A percentile compares a stretch with the other conserved stretches of the same genome.
These are phyloP conservation scores for Candida tetrigidarum DNA, from an alignment of 1,139 yeast genomes.

Conservation along the genomic window DNA sequence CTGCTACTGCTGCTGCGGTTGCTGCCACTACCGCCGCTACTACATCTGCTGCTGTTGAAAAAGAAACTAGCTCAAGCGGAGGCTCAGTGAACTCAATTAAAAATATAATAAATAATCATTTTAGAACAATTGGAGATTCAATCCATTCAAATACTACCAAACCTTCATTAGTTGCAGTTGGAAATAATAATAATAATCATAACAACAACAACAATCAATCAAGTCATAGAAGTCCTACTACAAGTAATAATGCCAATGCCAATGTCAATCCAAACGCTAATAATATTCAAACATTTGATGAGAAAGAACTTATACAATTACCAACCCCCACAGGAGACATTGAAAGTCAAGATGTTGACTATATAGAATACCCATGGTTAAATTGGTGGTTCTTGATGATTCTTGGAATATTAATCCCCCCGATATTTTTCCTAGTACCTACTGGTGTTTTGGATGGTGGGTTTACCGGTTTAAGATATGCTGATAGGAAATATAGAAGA, in stretches of 20 bases:
- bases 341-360: slow-evolving; percentile 20
- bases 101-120: slow-evolving; percentile 5
- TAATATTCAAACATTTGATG: slow-evolving; percentile 5
- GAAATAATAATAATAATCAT: background rate
- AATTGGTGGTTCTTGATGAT: slow-evolving; percentile 27
- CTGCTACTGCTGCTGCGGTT: background rate
- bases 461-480: slow-evolving; percentile 24
- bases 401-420: slow-evolving; percentile 38
- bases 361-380: slow-evolving; percentile 21
- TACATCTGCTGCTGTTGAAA: slow-evolving; percentile 2
- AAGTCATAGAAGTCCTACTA: background rate
- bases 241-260: background rate
- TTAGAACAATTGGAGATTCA: slow-evolving; percentile 5
- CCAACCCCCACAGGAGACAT: slow-evolving; percentile 18
- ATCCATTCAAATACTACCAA: background rate
- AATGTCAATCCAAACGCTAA: background rate
- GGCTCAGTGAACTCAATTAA: slow-evolving; percentile 6
- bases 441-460: slow-evolving; percentile 38
- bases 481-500: slow-evolving; percentile 6
- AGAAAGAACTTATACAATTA: slow-evolving; percentile 2
- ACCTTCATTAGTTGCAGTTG: background rate
- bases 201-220: slow-evolving; percentile 5
- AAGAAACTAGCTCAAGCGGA: slow-evolving; percentile 5
- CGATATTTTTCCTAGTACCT: slow-evolving; percentile 35
- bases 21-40: background rate